Conservation (phyloP, 495 filamentous ascomycete genomes). For the Penicillium coprophilum region DNA sequence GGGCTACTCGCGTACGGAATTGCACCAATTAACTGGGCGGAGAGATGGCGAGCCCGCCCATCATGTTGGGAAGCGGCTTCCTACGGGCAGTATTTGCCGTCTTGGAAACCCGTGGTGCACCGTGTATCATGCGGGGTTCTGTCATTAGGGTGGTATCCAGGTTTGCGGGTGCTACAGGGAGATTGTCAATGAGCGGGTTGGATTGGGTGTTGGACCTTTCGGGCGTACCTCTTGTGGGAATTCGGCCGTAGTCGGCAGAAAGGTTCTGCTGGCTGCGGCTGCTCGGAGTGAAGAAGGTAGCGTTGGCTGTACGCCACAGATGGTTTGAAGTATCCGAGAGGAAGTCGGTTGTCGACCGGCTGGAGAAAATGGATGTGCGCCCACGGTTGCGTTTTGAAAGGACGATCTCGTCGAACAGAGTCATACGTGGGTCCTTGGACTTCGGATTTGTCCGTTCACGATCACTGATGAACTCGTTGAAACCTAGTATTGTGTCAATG, state of each 20-base stretch:
- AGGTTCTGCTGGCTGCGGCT: conserved; percentile 58
- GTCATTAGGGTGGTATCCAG: conserved; percentile 85
- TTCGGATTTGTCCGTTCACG: conserved; percentile 60
- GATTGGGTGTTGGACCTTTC: conserved; percentile 19
- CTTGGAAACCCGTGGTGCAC: conserved; percentile 65
- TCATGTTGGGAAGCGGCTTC: conserved; percentile 75
- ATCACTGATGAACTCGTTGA: conserved; percentile 96
- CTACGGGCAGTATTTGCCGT: conserved; percentile 58
- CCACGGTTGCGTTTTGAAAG: conserved; percentile 91
- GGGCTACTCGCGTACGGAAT: conserved; percentile 15
- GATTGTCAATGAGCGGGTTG: conserved; percentile 15
- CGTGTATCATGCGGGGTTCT: conserved; percentile 76
- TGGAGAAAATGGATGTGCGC: conserved; percentile 51
- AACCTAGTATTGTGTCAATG: conserved; percentile 52
- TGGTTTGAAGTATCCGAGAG: conserved; percentile 86
- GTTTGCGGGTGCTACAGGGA: conserved; percentile 66
- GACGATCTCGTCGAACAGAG: conserved; percentile 94
- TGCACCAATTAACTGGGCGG: conserved; percentile 39
- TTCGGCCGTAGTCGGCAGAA: conserved; percentile 62
- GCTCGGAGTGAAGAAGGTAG: conserved; percentile 65
- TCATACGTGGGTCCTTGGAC: conserved; percentile 64
- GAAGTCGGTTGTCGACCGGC: conserved; percentile 61
- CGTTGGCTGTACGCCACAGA: conserved; percentile 85
- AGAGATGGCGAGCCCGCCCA: conserved; percentile 52
- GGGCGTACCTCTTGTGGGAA: conserved; percentile 58